These are phyloP conservation scores for Colletotrichum sp. DNA, from an alignment of 2,329 filamentous ascomycete genomes.

Conservation along the genomic window DNA sequence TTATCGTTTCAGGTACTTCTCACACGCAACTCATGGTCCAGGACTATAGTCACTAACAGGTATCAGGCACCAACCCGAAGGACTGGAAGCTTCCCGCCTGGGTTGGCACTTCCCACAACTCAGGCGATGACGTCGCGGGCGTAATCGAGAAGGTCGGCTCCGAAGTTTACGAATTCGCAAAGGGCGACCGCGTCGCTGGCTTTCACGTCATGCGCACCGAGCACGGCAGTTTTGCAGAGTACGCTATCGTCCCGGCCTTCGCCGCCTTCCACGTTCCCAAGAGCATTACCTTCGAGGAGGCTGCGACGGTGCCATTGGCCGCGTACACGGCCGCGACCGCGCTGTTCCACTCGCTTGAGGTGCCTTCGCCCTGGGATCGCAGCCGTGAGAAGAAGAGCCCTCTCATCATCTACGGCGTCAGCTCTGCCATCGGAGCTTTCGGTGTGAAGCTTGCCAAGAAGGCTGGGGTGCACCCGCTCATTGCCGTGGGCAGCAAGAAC, in stretches of 20 bases:
- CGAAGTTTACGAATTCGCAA: slow-evolving; percentile 18
- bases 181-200: slow-evolving; percentile 51
- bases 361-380: slow-evolving; percentile 53
- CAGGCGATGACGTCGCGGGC: slow-evolving; percentile 29
- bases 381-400: slow-evolving; percentile 13
- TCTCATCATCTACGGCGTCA: slow-evolving; percentile 52
- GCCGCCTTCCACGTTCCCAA: slow-evolving; percentile 62
- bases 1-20: slow-evolving; percentile 16
- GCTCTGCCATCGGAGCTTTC: slow-evolving; percentile 59
- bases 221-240: slow-evolving; percentile 64
- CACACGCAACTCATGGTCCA: neutral
- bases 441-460: slow-evolving; percentile 56
- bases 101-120: slow-evolving; percentile 5
- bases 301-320: slow-evolving; percentile 60
- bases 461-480: slow-evolving; percentile 61
- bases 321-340: slow-evolving; percentile 58
- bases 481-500: slow-evolving; percentile 57
- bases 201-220: slow-evolving; percentile 57
- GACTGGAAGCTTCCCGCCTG: slow-evolving; percentile 29
- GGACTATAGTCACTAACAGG: neutral
- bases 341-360: slow-evolving; percentile 48
- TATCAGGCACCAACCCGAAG: slow-evolving; percentile 29
- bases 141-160: slow-evolving; percentile 23
- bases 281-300: slow-evolving; percentile 58
- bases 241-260: slow-evolving; percentile 58